These are phyloP conservation scores for Wakefieldia striispora DNA, from an alignment of 768 basidiomycete genomes.

Conservation along the genomic window DNA sequence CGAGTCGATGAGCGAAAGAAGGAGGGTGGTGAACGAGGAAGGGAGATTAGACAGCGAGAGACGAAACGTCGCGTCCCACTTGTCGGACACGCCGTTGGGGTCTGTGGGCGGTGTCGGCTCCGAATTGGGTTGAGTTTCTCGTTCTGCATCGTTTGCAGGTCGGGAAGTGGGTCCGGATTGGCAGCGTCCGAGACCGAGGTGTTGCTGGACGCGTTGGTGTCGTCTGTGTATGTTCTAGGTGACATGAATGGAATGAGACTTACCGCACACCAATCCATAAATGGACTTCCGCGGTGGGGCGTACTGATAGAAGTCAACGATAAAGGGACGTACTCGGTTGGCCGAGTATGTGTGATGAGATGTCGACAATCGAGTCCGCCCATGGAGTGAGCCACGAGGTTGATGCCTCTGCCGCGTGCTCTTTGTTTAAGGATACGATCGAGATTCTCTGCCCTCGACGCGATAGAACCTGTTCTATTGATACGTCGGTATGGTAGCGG, in stretches of 20 bases:
- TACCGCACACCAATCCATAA: slow-evolving; percentile 99
- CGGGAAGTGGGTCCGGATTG: slow-evolving; percentile 23
- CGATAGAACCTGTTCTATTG: slow-evolving; percentile 82
- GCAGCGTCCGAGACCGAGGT: slow-evolving; percentile 85
- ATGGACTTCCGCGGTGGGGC: slow-evolving; percentile 94
- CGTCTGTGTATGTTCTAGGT: slow-evolving; percentile 10
- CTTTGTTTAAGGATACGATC: slow-evolving; percentile 66
- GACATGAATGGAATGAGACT: slow-evolving; percentile 25
- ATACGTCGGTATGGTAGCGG: background rate
- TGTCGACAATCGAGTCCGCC: slow-evolving; percentile 95
- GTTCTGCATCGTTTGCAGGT: background rate
- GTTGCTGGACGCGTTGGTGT: slow-evolving; percentile 50
- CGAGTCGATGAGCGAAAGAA: slow-evolving; percentile 89
- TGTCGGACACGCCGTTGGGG: slow-evolving; percentile 8
- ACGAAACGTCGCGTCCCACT: slow-evolving; percentile 36
- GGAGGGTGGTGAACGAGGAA: slow-evolving; percentile 80
- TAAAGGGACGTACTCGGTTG: slow-evolving; percentile 78
- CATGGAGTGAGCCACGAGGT: slow-evolving; percentile 97
- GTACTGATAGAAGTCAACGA: slow-evolving; percentile 89
- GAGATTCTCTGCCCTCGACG: slow-evolving; percentile 73
- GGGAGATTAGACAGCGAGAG: slow-evolving; percentile 66
- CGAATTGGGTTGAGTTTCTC: background rate
- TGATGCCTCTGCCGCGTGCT: slow-evolving; percentile 76
- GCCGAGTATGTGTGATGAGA: slow-evolving; percentile 82
- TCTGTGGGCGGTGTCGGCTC: slow-evolving; percentile 1